These are phyloP conservation scores for Litchi chinensis DNA, from an alignment of 345 rosid genomes.

Conservation along the genomic window DNA sequence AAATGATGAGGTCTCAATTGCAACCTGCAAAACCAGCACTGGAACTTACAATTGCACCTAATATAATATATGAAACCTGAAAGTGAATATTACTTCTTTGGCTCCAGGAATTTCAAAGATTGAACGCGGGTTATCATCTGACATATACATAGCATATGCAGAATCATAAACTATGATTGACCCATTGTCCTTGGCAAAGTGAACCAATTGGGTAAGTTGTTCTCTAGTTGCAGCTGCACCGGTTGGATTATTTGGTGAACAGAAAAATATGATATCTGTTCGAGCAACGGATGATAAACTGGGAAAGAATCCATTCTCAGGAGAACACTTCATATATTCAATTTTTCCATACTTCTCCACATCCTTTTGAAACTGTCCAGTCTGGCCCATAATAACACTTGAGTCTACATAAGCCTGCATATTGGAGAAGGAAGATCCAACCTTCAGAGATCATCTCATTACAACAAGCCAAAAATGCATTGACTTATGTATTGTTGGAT, in stretches of 20 bases:
- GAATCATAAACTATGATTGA: constrained; percentile 92
- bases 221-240: constrained; percentile 94
- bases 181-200: constrained; percentile 88
- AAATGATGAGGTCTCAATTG: constrained; percentile 88
- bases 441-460: neutral
- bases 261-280: constrained; percentile 90
- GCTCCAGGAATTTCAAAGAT: constrained; percentile 99
- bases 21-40: constrained; percentile 51
- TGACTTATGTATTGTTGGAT: neutral
- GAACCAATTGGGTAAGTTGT: constrained; percentile 69
- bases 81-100: constrained; percentile 58
- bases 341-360: constrained; percentile 67
- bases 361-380: constrained; percentile 70
- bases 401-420: constrained; percentile 96
- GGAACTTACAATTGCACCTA: neutral
- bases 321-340: constrained; percentile 91
- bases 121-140: constrained; percentile 83
- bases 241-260: constrained; percentile 97
- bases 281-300: constrained; percentile 66
- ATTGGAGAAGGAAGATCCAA: neutral
- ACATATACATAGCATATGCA: constrained; percentile 87
- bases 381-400: constrained; percentile 94
- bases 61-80: neutral
- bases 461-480: constrained; percentile 11
- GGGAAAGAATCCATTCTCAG: constrained; percentile 95